Base-by-base conservation (phyloP, 768 basidiomycete species). In the Lentinula lateritia region DNA sequence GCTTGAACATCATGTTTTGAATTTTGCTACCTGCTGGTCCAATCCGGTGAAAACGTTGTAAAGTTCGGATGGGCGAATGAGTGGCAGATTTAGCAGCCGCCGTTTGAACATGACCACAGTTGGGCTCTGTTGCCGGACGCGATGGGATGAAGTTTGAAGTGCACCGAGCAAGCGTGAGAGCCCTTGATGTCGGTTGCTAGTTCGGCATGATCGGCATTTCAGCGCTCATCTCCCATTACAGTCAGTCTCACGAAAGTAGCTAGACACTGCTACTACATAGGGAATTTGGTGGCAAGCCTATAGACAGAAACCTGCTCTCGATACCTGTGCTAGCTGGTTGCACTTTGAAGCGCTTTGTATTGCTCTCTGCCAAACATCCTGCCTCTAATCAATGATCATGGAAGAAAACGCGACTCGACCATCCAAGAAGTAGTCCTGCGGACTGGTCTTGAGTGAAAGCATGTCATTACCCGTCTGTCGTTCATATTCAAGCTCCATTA, bases 391-490 rank as follows among this genome's bases (percentile, higher is more conserved):
- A 15, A 23, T 56, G 18, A 56, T 45, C 10, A 36, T 39, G 36
- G 39, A 36, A 41, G 39, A 41, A 15, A 20, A 41, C 12, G 46
- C 20, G 18, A 20, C 46, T 41, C 3, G 38, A 39, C n/a, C 41
- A 6, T 13, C 15, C 43, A 7, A 10, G 9, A 23, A 16, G 5
- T n/a, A 28, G n/a, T 45, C 20, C 13, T 42, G 32, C 20, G 23
- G 18, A 56, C 55, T 56, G 41, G 41, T 20, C 43, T 39, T n/a
- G 41, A 56, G 38, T 56, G n/a, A 28, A 23, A 32, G 32, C 23
- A 39, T 56, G 55, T 56, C 55, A 56, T 42, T 43, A 41, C 55
- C 55, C 55, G 55, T 23, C 41, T 23, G 55, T 32, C 53, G 36
- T 12, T 34, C 41, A n/a, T 6, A 6, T 55, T 18, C 12, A 15